A percentile compares a stretch with the other conserved stretches of the same genome.
Evolutionary conservation across 2,329 filamentous ascomycete species (phyloP).

Genomic region (Leptographium lundbergii): DNA sequence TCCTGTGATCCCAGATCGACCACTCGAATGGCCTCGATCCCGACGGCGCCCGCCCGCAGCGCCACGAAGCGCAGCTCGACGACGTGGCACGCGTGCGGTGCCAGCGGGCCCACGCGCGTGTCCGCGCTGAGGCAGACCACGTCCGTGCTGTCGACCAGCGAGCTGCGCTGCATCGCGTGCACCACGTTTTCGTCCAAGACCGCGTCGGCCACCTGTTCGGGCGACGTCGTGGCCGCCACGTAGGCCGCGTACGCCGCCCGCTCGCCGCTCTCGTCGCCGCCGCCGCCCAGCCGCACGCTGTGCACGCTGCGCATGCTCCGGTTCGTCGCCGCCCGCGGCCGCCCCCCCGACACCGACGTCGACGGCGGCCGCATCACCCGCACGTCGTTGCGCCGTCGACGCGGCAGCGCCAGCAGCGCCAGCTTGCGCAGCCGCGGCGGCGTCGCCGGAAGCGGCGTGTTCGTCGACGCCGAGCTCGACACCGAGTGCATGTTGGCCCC

Average conservation of each 20-base stretch:
- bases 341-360: slow-evolving; percentile 12
- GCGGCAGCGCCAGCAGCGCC: slow-evolving; percentile 55
- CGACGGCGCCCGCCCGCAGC: slow-evolving; percentile 50
- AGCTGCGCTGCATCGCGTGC: slow-evolving; percentile 57
- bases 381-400: slow-evolving; percentile 45
- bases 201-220: slow-evolving; percentile 42
- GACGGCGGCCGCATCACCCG: slow-evolving; percentile 41
- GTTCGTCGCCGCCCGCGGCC: slow-evolving; percentile 1
- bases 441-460: slow-evolving; percentile 5
- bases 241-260: too few species aligned
- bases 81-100: slow-evolving; percentile 60
- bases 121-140: slow-evolving; percentile 62
- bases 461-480: slow-evolving; percentile 14
- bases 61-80: slow-evolving; percentile 62
- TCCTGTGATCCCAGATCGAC: slow-evolving; percentile 64
- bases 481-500: slow-evolving; percentile 16
- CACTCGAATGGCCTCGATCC: slow-evolving; percentile 60
- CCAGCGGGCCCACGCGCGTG: slow-evolving; percentile 58
- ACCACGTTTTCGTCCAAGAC: slow-evolving; percentile 60
- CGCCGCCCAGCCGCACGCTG: neutral
- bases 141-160: slow-evolving; percentile 50
- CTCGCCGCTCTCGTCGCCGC: too few species aligned
- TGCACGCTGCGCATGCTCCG: neutral
- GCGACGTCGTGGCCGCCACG: neutral
- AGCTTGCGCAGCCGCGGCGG: slow-evolving; percentile 45